phyloP scores from a whole-genome alignment of 2,329 filamentous ascomycete species.

The Fragosphaeria purpurea region DNA sequence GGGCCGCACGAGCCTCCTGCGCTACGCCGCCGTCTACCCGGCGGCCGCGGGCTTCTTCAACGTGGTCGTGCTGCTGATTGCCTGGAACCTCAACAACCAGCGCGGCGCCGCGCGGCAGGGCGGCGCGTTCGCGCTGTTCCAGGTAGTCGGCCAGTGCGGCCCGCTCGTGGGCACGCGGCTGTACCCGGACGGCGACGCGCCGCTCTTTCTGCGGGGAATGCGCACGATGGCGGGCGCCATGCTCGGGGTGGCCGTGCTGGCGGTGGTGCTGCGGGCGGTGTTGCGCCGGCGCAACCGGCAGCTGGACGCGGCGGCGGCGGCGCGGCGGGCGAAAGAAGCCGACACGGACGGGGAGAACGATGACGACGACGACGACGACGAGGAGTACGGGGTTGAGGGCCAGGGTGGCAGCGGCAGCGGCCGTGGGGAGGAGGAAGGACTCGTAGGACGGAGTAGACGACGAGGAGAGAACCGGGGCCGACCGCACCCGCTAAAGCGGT shows the following conservation, averaged over 20 bases:
- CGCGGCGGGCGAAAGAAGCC: conserved; percentile 14
- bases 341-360: conserved; percentile 26
- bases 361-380: not conserved
- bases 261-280: conserved; percentile 41
- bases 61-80: conserved; percentile 73
- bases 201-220: conserved; percentile 56
- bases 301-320: conserved; percentile 27
- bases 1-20: conserved; percentile 28
- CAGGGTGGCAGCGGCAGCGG: not conserved
- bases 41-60: conserved; percentile 74
- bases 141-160: conserved; percentile 71
- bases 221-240: conserved; percentile 52
- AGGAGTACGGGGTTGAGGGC: not conserved
- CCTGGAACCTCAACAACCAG: conserved; percentile 86
- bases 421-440: conserved; percentile 2
- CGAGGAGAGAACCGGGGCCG: not conserved
- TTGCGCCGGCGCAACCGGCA: conserved; percentile 40
- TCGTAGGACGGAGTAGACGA: not conserved
- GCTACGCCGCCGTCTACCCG: conserved; percentile 70
- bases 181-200: conserved; percentile 50
- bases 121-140: conserved; percentile 64
- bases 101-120: conserved; percentile 55
- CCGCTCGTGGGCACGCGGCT: conserved; percentile 59
- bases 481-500: not conserved
- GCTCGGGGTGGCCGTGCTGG: conserved; percentile 48